Conservation (phyloP, 495 filamentous ascomycete species). For the Neurospora tetraspora region DNA sequence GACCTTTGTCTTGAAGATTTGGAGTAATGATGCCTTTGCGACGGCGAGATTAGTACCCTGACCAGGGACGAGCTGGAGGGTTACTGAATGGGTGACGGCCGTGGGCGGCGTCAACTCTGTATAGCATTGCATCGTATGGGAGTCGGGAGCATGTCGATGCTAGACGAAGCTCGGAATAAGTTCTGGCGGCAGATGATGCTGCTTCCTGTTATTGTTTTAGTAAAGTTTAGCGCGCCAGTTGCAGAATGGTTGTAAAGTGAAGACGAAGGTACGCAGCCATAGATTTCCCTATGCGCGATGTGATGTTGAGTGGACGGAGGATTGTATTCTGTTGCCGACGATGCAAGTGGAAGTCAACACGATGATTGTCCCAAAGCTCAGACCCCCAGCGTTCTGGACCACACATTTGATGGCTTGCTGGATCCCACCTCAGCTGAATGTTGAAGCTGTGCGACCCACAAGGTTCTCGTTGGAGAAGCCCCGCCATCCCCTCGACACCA, state of each 20-base stretch:
- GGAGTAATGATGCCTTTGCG: conserved; percentile 81
- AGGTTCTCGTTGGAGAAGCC: not conserved
- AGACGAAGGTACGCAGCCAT: not conserved
- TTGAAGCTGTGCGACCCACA: not conserved
- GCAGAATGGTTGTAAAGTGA: not conserved
- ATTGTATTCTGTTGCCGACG: not conserved
- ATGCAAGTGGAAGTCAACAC: not conserved
- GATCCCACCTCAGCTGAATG: not conserved
- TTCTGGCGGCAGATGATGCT: not conserved
- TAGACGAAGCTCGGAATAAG: not conserved
- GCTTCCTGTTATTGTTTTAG: not conserved
- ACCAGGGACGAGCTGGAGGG: conserved; percentile 63
- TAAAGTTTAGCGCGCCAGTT: not conserved
- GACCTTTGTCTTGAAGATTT: conserved; percentile 61
- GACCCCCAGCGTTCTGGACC: not conserved
- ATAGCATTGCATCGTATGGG: conserved; percentile 54
- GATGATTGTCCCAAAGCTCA: not conserved
- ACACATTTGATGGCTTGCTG: not conserved
- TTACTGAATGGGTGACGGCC: conserved; percentile 81
- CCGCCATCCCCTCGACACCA: not conserved
- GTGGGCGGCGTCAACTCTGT: conserved; percentile 87
- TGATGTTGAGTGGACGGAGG: not conserved
- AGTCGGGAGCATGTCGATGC: conserved; percentile 16
- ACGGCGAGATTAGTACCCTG: conserved; percentile 76
- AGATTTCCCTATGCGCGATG: not conserved